Percentiles rank a stretch among this genome's conserved stretches.
phyloP scores from a whole-genome alignment of 2,329 filamentous ascomycete genomes.

The Ascosphaera acerosa region DNA sequence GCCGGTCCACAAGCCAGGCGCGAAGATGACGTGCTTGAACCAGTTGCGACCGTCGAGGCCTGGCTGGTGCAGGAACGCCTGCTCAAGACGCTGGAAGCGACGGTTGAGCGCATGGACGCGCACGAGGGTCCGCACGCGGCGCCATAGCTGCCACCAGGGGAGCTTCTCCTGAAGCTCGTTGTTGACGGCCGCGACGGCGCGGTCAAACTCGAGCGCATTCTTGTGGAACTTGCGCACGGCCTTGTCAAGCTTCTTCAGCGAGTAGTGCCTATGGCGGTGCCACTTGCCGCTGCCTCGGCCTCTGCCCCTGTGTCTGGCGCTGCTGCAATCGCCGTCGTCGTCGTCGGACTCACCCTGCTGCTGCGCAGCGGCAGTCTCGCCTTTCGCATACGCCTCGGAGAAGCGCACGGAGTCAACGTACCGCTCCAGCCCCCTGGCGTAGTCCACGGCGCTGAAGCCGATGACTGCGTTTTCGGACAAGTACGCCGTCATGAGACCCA shows the following conservation, averaged over 20 bases:
- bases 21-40: constrained; percentile 93
- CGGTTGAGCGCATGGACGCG: constrained; percentile 43
- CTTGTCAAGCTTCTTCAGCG: constrained; percentile 23
- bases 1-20: constrained; percentile 73
- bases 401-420: constrained; percentile 15
- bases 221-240: constrained; percentile 25
- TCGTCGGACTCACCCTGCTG: no score
- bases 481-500: constrained; percentile 34
- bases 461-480: constrained; percentile 37
- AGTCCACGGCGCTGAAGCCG: constrained; percentile 37
- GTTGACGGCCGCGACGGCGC: constrained; percentile 21
- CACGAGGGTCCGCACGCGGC: constrained; percentile 36
- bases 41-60: constrained; percentile 59
- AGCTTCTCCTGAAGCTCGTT: constrained; percentile 28
- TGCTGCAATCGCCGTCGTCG: no score
- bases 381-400: constrained; percentile 9
- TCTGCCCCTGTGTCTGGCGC: no score
- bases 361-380: no score
- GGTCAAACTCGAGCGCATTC: constrained; percentile 27
- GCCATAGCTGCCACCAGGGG: constrained; percentile 57
- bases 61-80: constrained; percentile 47
- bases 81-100: constrained; percentile 64
- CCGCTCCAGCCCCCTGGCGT: constrained; percentile 28
- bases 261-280: constrained; percentile 10
- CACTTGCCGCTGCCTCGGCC: constrained; percentile 6